These are phyloP conservation scores for Cubamyces sp. DNA, from an alignment of 768 basidiomycete species.

Conservation along the genomic window DNA sequence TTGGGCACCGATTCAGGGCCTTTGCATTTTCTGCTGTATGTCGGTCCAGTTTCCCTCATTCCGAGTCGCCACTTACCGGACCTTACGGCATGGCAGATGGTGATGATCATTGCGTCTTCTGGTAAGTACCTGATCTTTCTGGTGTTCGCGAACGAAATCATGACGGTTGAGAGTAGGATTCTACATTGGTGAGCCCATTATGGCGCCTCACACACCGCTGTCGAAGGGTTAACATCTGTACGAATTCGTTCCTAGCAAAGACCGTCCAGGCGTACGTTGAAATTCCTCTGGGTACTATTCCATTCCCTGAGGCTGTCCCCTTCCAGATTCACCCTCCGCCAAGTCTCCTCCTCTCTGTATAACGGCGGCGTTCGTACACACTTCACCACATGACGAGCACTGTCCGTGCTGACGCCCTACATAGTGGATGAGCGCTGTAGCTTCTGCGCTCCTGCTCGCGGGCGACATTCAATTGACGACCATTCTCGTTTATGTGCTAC, in stretches of 20 bases:
- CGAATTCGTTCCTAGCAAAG: not conserved
- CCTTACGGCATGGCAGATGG: not conserved
- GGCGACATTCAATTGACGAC: constrained; percentile 1
- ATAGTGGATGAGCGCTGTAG: not conserved
- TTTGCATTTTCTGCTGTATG: not conserved
- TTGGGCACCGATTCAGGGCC: not conserved
- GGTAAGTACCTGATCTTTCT: not conserved
- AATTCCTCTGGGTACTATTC: not conserved
- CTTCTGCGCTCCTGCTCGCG: not conserved
- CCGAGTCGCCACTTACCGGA: not conserved
- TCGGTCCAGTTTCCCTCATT: not conserved
- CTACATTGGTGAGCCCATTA: not conserved
- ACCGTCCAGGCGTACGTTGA: not conserved
- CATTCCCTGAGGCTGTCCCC: no score
- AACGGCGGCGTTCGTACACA: not conserved
- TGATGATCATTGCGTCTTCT: not conserved
- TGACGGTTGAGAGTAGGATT: not conserved
- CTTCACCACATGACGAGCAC: no score
- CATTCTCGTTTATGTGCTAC: not conserved
- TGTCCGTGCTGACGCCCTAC: not conserved
- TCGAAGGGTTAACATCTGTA: no score
- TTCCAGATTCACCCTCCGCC: not conserved
- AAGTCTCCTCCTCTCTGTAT: not conserved
- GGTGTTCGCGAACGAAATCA: not conserved
- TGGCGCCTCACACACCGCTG: no score